A percentile compares a stretch with the other conserved stretches of the same genome.
These are phyloP conservation scores for Kernera saxatilis DNA, from an alignment of 345 rosid species.

Conservation along the genomic window DNA sequence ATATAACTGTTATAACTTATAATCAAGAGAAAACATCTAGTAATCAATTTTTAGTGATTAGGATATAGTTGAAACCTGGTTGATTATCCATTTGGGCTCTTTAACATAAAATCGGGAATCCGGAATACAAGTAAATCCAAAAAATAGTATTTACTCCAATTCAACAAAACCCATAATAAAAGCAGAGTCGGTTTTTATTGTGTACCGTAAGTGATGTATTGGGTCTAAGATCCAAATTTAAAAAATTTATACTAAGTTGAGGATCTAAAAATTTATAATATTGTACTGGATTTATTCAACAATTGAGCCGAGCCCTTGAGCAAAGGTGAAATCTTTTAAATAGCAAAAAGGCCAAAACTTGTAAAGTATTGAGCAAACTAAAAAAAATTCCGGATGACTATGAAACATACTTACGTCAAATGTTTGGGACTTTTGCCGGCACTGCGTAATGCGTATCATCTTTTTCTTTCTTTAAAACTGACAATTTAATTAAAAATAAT, in stretches of 20 bases:
- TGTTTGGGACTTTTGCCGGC: conserved; percentile 25
- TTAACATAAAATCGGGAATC: neutral
- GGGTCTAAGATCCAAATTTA: no score
- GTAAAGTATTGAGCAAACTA: neutral
- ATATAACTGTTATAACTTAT: neutral
- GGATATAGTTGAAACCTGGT: neutral
- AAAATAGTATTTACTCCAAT: neutral
- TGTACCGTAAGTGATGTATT: no score
- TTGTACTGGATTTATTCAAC: no score
- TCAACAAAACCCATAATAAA: conserved; percentile 1
- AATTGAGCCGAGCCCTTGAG: no score
- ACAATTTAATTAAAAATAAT: neutral
- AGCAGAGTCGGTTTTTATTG: no score
- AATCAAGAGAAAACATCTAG: neutral
- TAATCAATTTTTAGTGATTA: neutral
- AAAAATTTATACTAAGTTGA: no score
- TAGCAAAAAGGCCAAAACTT: neutral
- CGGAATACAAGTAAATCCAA: neutral
- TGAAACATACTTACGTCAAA: conserved; percentile 27
- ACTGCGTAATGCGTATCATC: neutral
- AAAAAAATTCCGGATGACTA: conserved; percentile 11
- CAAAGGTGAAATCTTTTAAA: neutral
- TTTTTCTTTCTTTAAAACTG: neutral
- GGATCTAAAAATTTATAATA: no score
- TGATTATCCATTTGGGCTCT: neutral